These are phyloP conservation scores for Chaetomium tenue DNA, from an alignment of 495 filamentous ascomycete species.

Conservation along the genomic window DNA sequence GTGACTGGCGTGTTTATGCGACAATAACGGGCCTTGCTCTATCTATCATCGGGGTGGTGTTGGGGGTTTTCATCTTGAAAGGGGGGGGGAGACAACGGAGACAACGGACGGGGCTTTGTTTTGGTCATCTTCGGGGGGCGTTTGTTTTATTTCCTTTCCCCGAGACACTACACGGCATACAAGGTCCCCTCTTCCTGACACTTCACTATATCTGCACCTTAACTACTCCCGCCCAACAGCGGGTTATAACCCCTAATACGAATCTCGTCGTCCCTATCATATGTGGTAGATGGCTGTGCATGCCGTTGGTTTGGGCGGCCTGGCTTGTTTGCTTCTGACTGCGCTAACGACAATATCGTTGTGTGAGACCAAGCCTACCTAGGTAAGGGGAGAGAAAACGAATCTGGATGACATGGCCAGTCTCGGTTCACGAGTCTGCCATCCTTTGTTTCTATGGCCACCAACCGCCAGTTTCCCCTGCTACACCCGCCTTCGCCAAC, in stretches of 20 bases:
- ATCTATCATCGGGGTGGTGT: conserved; percentile 11
- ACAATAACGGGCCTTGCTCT: neutral
- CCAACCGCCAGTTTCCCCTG: neutral
- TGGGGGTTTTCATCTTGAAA: conserved; percentile 1
- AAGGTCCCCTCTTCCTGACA: neutral
- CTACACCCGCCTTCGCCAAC: neutral
- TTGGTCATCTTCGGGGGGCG: conserved; percentile 13
- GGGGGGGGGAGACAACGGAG: neutral
- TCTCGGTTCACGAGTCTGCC: neutral
- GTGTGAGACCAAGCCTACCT: neutral
- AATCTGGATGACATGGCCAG: too few species aligned
- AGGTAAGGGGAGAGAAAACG: neutral
- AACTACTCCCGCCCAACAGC: neutral
- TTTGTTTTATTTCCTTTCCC: conserved; percentile 1
- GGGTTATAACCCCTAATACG: conserved; percentile 8
- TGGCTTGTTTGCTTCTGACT: neutral
- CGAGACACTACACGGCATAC: conserved; percentile 11
- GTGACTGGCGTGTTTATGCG: neutral
- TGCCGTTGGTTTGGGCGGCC: neutral
- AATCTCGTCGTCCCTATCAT: conserved; percentile 2
- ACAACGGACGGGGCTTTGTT: conserved; percentile 4
- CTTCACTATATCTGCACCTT: conserved; percentile 6
- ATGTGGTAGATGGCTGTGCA: neutral
- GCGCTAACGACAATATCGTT: neutral
- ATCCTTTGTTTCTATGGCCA: neutral